These are phyloP conservation scores for Priceomyces castillae DNA, from an alignment of 805 yeast species.

Conservation along the genomic window DNA sequence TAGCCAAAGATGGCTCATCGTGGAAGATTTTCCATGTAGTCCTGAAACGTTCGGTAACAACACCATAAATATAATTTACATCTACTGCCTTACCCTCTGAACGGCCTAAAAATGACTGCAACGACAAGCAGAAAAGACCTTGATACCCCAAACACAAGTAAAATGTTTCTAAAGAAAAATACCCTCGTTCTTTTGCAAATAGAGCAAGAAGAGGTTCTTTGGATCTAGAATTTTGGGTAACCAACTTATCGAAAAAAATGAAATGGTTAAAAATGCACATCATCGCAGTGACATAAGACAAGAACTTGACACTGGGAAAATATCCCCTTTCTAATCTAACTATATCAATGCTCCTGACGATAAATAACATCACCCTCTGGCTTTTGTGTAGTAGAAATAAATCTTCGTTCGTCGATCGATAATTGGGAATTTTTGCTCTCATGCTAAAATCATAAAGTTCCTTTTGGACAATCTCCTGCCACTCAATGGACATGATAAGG, in stretches of 20 bases:
- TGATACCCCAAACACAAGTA: slow-evolving; percentile 18
- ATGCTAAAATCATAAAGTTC: slow-evolving; percentile 7
- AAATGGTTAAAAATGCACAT: slow-evolving; percentile 24
- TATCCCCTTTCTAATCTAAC: slow-evolving; percentile 24
- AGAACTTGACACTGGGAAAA: slow-evolving; percentile 27
- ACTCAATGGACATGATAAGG: slow-evolving; percentile 16
- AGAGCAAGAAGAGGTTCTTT: neutral
- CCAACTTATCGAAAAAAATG: slow-evolving; percentile 13
- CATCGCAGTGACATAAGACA: slow-evolving; percentile 27
- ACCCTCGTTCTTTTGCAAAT: neutral
- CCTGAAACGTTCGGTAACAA: slow-evolving; percentile 12
- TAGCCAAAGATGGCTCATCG: slow-evolving; percentile 5
- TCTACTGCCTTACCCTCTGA: slow-evolving; percentile 9
- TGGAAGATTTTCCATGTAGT: slow-evolving; percentile 13
- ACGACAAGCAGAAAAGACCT: slow-evolving; percentile 18
- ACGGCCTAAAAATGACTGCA: slow-evolving; percentile 11
- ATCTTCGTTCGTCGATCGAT: neutral
- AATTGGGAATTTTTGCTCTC: neutral
- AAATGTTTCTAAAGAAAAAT: slow-evolving; percentile 13
- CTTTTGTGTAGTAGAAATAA: slow-evolving; percentile 7
- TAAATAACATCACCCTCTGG: slow-evolving; percentile 15
- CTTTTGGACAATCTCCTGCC: slow-evolving; percentile 7
- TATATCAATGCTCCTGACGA: slow-evolving; percentile 26
- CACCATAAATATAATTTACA: slow-evolving; percentile 10
- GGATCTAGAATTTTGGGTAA: neutral